Percentiles rank a stretch among this genome's conserved stretches.
Conservation (phyloP, 202 grass and related monocot genomes). For the Carex arenaria region DNA sequence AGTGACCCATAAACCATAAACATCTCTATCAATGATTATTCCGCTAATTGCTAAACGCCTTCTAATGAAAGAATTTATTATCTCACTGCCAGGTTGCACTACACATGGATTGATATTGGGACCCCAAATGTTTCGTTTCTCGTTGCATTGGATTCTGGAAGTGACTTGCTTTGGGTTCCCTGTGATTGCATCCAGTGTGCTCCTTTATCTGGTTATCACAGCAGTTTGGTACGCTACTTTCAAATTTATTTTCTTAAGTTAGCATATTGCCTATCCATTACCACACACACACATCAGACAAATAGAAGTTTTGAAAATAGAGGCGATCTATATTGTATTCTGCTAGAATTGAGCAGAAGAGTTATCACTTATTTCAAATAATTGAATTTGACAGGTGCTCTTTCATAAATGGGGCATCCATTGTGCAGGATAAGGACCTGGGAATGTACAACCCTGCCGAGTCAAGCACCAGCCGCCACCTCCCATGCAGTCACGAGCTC, state of each 20-base stretch:
- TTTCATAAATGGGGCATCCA: conserved; percentile 87
- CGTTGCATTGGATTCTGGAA: conserved; percentile 93
- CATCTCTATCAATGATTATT: not conserved
- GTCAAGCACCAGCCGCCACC: conserved; percentile 80
- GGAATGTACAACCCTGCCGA: conserved; percentile 81
- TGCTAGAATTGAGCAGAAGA: conserved; percentile 51
- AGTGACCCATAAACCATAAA: not conserved
- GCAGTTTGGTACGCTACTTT: conserved; percentile 58
- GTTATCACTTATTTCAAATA: conserved; percentile 91
- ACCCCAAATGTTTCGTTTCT: conserved; percentile 74
- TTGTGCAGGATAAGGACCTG: conserved; percentile 99
- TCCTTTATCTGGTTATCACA: conserved; percentile 77
- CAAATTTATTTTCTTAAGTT: conserved; percentile 8
- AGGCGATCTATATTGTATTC: not conserved
- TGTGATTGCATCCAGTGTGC: conserved; percentile 90
- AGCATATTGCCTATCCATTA: conserved; percentile 7
- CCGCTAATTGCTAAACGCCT: not conserved
- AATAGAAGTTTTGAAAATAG: not conserved
- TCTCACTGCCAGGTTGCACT: conserved; percentile 57
- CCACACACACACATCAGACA: conserved; percentile 11
- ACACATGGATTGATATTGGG: conserved; percentile 96
- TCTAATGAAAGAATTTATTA: not conserved
- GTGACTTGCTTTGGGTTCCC: conserved; percentile 92
- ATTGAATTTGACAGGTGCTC: conserved; percentile 99
- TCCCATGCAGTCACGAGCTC: conserved; percentile 81